Percentiles rank a stretch among this genome's conserved stretches.
Evolutionary conservation across 805 yeast genomes (phyloP).

Genomic region (Candida golubevii): DNA sequence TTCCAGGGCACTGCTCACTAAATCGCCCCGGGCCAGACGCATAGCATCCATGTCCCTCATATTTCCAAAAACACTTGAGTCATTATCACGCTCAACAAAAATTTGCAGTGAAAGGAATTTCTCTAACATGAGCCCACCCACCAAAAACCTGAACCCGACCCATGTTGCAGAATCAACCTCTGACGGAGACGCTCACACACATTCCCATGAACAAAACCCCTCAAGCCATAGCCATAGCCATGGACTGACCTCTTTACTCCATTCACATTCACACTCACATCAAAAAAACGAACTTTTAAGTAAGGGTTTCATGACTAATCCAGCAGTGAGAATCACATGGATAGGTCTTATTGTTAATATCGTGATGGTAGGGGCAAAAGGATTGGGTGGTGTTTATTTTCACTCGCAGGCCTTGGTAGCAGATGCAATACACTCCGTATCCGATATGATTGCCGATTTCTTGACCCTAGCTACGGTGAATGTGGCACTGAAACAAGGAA

Average conservation of each 20-base stretch:
- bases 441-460: slow-evolving; percentile 87
- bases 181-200: background rate
- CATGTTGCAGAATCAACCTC: too few species aligned
- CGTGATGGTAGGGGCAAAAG: slow-evolving; percentile 82
- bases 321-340: slow-evolving; percentile 92
- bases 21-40: too few species aligned
- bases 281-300: slow-evolving; percentile 40
- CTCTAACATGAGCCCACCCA: background rate
- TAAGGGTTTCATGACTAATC: slow-evolving; percentile 44
- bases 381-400: slow-evolving; percentile 84
- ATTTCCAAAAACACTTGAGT: too few species aligned
- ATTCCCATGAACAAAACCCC: background rate
- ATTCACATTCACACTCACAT: slow-evolving; percentile 30
- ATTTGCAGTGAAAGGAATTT: background rate
- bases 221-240: slow-evolving; percentile 9
- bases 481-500: slow-evolving; percentile 52
- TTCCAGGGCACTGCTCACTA: background rate
- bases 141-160: background rate
- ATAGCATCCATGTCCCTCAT: too few species aligned
- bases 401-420: slow-evolving; percentile 94
- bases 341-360: slow-evolving; percentile 81
- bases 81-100: too few species aligned
- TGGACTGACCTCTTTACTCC: slow-evolving; percentile 20
- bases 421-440: slow-evolving; percentile 89
- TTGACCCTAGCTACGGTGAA: slow-evolving; percentile 86